Evolutionary conservation across 2,329 filamentous ascomycete genomes (phyloP).

Genomic region (Penicillium olsonii): DNA sequence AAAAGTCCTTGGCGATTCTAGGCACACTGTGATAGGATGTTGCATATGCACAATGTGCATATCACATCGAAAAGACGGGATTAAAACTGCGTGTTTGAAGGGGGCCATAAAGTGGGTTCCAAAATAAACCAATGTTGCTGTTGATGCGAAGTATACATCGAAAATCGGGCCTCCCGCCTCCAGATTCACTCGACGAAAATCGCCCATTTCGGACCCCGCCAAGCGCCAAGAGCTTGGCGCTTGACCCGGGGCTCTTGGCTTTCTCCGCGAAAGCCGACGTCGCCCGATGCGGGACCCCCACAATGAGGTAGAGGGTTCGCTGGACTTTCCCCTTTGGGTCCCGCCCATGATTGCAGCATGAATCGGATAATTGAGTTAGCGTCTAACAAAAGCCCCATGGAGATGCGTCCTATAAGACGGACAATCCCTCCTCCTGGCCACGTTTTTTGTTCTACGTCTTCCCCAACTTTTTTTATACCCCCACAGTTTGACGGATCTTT

Average conservation of each 20-base stretch:
- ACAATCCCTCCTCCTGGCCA: neutral
- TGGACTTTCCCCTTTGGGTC: constrained; percentile 9
- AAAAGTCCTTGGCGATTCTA: neutral
- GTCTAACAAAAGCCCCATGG: constrained; percentile 1
- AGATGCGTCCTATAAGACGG: constrained; percentile 11
- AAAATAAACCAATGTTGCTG: neutral
- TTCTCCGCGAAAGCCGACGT: neutral
- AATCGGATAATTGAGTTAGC: neutral
- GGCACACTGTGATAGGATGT: neutral
- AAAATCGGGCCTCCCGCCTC: neutral
- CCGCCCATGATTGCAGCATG: constrained; percentile 1
- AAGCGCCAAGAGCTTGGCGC: neutral
- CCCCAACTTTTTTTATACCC: constrained; percentile 1
- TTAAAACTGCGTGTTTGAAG: neutral
- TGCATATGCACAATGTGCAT: neutral
- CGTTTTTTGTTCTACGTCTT: constrained; percentile 2
- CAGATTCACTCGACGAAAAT: too few relatives aligned
- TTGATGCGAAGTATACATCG: neutral
- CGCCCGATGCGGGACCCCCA: too few relatives aligned
- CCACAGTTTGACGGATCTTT: constrained; percentile 6
- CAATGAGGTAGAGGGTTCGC: constrained; percentile 2
- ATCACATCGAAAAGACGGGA: neutral
- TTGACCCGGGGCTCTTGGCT: neutral
- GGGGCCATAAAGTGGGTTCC: too few relatives aligned
- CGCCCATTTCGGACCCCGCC: neutral